Evolutionary conservation across 495 filamentous ascomycete species (phyloP), one percentile per base, ranked within the genome.

Genomic region (Penicillium malachiteum): DNA sequence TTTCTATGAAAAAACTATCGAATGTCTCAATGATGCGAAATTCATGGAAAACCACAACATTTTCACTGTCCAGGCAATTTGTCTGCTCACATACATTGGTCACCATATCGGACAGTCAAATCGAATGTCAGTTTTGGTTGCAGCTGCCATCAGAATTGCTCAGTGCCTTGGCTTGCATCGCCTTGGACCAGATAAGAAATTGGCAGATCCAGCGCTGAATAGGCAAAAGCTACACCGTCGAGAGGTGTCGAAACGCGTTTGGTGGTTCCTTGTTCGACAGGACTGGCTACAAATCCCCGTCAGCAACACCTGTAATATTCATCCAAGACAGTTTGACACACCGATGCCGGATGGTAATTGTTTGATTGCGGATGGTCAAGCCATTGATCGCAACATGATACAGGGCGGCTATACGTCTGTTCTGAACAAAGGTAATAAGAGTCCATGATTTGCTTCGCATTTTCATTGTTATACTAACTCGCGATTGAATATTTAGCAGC

Each of bases 191-290:
- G 45, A 59, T 35, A 45, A 17, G 7, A 11, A 0, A 13, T 11
- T 14, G 8, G 16, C 10, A 26, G 39, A n/a, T 18, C 37, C 5
- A 7, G 26, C 38, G 41, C 17, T 10, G 39, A 4, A 33, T 3
- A 5, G 6, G 8, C 14, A 43, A 16, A 12, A 11, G 8, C 42
- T 59, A 35, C 32, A 54, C 34, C 44, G 50, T n/a, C 56, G 50
- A 14, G 56, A 59, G 42, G 56, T 59, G 21, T 50, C 42, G 16
- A 59, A 59, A 39, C n/a, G 56, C 30, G 51, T 31, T n/a, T 52
- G 57, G 57, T 60, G 57, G 57, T 60, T 60, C 30, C 31, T 60
- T n/a, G 52, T 60, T 3, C 39, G 57, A n/a, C 57, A 60, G 14
- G 57, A 60, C 34, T 60, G 57, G 57, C 30, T 60, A 21, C 57